Evolutionary conservation across 2,329 filamentous ascomycete genomes (phyloP), one percentile per base, ranked within the genome.

Genomic region (Pseudogymnoascus pannorum): DNA sequence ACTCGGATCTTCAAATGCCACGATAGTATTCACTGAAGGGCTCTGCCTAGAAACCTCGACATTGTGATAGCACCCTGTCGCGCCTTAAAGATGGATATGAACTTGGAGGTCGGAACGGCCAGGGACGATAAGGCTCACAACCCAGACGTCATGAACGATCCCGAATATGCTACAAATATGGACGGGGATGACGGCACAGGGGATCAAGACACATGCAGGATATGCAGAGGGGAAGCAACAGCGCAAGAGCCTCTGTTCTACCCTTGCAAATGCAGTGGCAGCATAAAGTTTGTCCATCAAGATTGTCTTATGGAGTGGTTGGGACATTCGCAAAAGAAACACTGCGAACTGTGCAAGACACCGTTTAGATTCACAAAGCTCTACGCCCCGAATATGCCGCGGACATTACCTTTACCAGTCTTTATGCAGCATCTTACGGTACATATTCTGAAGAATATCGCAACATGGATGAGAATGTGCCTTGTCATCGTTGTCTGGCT

Each of bases 271-370:
- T 99, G 94, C 78, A 97, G 91, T 72, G 94, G 94, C 62, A 97
- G 93, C 76, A 99, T 99, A 78, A 97, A 96, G 78, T 96, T 89
- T 71, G 94, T 99, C 64, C 94, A 99, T 74, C 94, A 99, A 75
- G 90, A 95, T 73, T 99, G 94, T 74, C 78, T 99, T 75, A 96
- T 99, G 88, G 92, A 97, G 76, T 99, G 94, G 94, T 81, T 99
- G 20, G 93, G 92, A 58, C 95, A 99, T 75, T 97, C 94, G 1
- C 92, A 99, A 74, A 99, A 99, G 83, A 97, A 97, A 75, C 90
- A 99, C 79, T 99, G 95, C 80, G 94, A 99, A 78, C 86, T 99
- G 35, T 99, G 94, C 85, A 99, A 99, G 78, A 99, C 94, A 2
- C 87, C 92, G 0, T 99, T 97, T 72, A 89, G 92, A 64, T 99